Base-by-base conservation (phyloP, 2,329 filamentous ascomycete species). In the Corniculantispora saksenae region DNA sequence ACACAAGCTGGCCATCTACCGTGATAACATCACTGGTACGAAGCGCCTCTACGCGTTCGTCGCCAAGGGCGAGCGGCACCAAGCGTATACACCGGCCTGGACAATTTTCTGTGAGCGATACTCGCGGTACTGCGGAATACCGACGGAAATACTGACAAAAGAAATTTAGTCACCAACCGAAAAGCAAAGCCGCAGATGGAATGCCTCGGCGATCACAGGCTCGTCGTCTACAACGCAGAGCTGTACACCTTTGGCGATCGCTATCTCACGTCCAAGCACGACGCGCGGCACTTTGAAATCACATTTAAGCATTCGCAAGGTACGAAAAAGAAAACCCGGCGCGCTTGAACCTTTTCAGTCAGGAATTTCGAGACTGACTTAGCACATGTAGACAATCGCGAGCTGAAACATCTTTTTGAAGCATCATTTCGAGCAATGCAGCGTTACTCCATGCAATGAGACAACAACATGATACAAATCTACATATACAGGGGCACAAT, bases 1-100 rank as follows among this genome's bases (percentile, higher is more conserved):
- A 12, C 65, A 66, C 60, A 66, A 63, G n/a, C 40, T 66, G 15
- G 21, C 29, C n/a, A 58, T 66, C 40, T 66, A 63, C 38, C 23
- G 51, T 15, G 65, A 66, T 48, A 10, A 55, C 19, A 21, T 63
- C 21, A 63, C 65, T 2, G 54, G 48, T n/a, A 56, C 54, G 5
- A 66, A 53, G 43, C 65, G 65, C 1, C 61, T 66, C 13, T 61
- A 60, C 25, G 54, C 60, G 7, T 57, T 25, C n/a, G 40, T 54
- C 17, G 65, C 60, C 13, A 10, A 50, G 3, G 60, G 54, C 15
- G 29, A 63, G 35, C 54, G 38, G 23, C 15, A 50, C 15, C 53
- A 47, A n/a, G 54, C 60, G 13, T 35, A 51, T 25, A 23, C 35
- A 8, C 65, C 65, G 6, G 65, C 65, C 7, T 66, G 65, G 65